phyloP scores from a whole-genome alignment of 1,139 yeast species.

The Blastobotrys persicus region DNA sequence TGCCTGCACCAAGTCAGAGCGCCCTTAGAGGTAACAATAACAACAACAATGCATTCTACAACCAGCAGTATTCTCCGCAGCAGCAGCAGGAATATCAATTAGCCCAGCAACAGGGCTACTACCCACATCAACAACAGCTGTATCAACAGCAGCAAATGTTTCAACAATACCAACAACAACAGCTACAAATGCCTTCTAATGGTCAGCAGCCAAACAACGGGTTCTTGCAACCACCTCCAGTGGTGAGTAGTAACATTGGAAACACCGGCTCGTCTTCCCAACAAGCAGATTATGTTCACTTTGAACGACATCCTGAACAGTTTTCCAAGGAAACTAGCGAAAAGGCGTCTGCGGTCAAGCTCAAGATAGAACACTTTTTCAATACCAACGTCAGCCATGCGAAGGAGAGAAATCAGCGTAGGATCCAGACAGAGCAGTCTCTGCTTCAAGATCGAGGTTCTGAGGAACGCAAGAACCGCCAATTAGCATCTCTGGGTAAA shows the following conservation, averaged over 20 bases:
- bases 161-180: slow-evolving; percentile 9
- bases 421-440: slow-evolving; percentile 59
- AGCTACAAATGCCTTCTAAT: neutral
- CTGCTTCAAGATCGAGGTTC: slow-evolving; percentile 57
- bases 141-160: slow-evolving; percentile 8
- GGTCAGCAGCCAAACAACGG: slow-evolving; percentile 16
- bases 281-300: slow-evolving; percentile 53
- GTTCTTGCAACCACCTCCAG: slow-evolving; percentile 21
- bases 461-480: slow-evolving; percentile 66
- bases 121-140: slow-evolving; percentile 10
- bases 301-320: slow-evolving; percentile 83
- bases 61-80: slow-evolving; percentile 8
- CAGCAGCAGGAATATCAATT: slow-evolving; percentile 8
- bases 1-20: slow-evolving; percentile 16
- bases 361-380: slow-evolving; percentile 63
- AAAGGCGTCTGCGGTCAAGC: slow-evolving; percentile 61
- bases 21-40: slow-evolving; percentile 18
- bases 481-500: slow-evolving; percentile 60
- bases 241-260: slow-evolving; percentile 18
- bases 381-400: slow-evolving; percentile 71
- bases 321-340: slow-evolving; percentile 56
- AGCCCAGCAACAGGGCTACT: slow-evolving; percentile 11
- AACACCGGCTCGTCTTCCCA: slow-evolving; percentile 15
- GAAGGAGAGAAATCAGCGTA: slow-evolving; percentile 66
- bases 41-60: slow-evolving; percentile 18